A percentile compares a stretch with the other conserved stretches of the same genome.
Conservation (phyloP, 1,284 basidiomycete genomes). For the Gomphus bonarii region DNA sequence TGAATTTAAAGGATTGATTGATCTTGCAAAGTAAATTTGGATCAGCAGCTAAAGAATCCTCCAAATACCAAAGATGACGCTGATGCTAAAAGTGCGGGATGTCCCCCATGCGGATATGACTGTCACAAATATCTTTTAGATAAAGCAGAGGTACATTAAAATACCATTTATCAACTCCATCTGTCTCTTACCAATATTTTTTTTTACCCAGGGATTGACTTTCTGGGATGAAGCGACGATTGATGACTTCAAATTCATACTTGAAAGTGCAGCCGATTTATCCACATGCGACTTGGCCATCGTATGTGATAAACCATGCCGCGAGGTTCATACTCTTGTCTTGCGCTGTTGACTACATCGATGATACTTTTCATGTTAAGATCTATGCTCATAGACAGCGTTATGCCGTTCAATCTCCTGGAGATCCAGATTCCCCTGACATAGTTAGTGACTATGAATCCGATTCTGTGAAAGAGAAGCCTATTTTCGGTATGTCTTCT, state of each 20-base stretch:
- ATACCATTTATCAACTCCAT: constrained; percentile 23
- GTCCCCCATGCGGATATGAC: constrained; percentile 12
- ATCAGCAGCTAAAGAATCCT: background rate
- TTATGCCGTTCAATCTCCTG: background rate
- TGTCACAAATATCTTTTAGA: constrained; percentile 12
- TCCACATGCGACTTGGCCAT: constrained; percentile 28
- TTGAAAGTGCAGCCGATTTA: constrained; percentile 25
- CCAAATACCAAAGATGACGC: constrained; percentile 9
- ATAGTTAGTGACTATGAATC: background rate
- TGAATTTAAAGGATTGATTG: background rate
- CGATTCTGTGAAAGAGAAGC: background rate
- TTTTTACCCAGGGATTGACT: constrained; percentile 12
- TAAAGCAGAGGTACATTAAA: constrained; percentile 11
- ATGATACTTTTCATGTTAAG: constrained; percentile 19
- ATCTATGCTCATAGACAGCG: constrained; percentile 15
- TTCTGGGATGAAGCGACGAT: constrained; percentile 19
- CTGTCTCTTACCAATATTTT: constrained; percentile 28
- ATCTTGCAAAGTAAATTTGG: constrained; percentile 2
- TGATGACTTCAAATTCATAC: constrained; percentile 21
- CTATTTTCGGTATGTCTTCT: constrained; percentile 4
- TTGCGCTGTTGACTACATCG: constrained; percentile 20
- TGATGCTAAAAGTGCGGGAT: background rate
- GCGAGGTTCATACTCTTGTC: constrained; percentile 22
- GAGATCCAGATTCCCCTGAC: background rate
- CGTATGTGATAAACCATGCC: constrained; percentile 29